phyloP scores from a whole-genome alignment of 768 basidiomycete genomes.

The Hortiboletus flavorubellus region DNA sequence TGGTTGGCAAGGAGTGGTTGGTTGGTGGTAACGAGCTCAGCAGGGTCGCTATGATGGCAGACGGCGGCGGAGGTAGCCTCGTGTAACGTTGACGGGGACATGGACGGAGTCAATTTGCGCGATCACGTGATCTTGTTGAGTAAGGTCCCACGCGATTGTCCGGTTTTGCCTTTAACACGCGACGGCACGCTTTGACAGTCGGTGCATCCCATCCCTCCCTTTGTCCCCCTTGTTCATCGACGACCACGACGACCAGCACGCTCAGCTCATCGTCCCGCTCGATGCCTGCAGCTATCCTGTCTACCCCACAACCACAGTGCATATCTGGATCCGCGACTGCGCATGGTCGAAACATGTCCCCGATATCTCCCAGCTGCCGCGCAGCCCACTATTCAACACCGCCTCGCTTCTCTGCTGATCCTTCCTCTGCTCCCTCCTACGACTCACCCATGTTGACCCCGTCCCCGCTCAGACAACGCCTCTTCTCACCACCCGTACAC shows the following conservation, averaged over 20 bases:
- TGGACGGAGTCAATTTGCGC: slow-evolving; percentile 23
- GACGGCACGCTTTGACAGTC: slow-evolving; percentile 9
- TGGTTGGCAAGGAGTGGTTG: neutral
- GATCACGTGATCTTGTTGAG: slow-evolving; percentile 37
- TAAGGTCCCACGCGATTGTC: slow-evolving; percentile 28
- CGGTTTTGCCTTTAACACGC: slow-evolving; percentile 30
- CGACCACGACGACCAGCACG: slow-evolving; percentile 22
- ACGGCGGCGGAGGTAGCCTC: slow-evolving; percentile 24
- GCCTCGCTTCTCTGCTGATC: slow-evolving; percentile 25
- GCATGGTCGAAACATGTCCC: slow-evolving; percentile 32
- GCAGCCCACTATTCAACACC: slow-evolving; percentile 34
- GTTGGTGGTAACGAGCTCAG: neutral
- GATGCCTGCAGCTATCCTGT: slow-evolving; percentile 26
- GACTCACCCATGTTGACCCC: slow-evolving; percentile 63
- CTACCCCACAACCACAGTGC: slow-evolving; percentile 35
- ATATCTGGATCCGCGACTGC: slow-evolving; percentile 32
- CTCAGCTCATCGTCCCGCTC: slow-evolving; percentile 9
- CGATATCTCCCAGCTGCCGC: slow-evolving; percentile 25
- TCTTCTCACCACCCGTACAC: slow-evolving; percentile 32
- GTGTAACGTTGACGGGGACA: slow-evolving; percentile 32
- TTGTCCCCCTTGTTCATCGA: slow-evolving; percentile 17
- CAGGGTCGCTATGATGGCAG: slow-evolving; percentile 5
- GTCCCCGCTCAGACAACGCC: slow-evolving; percentile 53
- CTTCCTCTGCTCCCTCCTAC: slow-evolving; percentile 38
- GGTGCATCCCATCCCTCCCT: slow-evolving; percentile 8